phyloP scores from a whole-genome alignment of 208 protist genomes.

The Wallacemonas sp. region DNA sequence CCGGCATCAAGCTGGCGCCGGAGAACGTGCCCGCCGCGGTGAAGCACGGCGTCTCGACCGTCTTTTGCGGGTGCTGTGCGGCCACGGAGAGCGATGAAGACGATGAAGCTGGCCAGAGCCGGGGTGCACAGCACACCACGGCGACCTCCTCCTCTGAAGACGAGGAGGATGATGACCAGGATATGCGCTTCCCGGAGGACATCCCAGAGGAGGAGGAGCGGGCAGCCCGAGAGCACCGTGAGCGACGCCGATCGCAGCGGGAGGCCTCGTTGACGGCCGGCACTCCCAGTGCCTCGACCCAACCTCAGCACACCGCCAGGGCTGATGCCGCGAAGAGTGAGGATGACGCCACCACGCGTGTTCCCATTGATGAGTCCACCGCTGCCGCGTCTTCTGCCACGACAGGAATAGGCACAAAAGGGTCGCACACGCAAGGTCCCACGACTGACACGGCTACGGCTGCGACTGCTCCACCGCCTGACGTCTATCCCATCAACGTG shows the following conservation, averaged over 20 bases:
- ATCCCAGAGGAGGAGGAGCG: constrained; percentile 10
- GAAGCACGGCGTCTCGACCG: constrained; percentile 29
- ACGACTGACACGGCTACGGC: background rate
- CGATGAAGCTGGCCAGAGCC: constrained; percentile 12
- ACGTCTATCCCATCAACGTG: constrained; percentile 60
- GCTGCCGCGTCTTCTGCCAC: background rate
- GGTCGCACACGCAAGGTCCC: no score
- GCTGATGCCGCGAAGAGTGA: background rate
- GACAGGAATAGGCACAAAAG: no score
- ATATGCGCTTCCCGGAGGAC: background rate
- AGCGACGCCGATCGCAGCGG: background rate
- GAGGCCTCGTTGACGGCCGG: background rate
- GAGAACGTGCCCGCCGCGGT: constrained; percentile 33
- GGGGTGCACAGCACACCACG: background rate
- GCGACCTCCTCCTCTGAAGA: background rate
- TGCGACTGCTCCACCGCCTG: background rate
- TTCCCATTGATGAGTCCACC: background rate
- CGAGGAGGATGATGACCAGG: background rate
- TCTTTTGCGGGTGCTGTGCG: constrained; percentile 38
- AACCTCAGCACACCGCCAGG: background rate
- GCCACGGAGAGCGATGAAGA: constrained; percentile 23
- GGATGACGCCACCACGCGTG: background rate
- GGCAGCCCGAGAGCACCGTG: background rate
- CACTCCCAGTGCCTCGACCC: background rate
- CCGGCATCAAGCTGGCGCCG: constrained; percentile 28